Conservation (phyloP, 2,329 filamentous ascomycete genomes). For the Aureobasidium sp. region DNA sequence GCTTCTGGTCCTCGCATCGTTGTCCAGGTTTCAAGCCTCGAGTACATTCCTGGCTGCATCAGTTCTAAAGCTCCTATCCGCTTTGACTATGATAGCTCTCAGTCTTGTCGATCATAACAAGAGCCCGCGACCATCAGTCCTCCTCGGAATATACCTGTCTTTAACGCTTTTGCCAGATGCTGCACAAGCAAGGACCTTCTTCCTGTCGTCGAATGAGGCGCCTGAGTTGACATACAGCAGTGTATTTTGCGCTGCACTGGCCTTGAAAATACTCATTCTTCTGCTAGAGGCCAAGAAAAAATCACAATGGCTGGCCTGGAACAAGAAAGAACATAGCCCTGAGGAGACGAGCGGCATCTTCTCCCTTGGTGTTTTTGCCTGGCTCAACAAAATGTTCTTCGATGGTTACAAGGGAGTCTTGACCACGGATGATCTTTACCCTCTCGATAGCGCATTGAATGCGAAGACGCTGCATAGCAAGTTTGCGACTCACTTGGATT, state of each 20-base stretch:
- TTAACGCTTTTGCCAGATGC: neutral
- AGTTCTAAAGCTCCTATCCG: neutral
- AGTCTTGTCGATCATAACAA: neutral
- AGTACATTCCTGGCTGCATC: neutral
- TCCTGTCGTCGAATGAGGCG: neutral
- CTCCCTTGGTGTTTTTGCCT: neutral
- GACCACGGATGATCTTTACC: neutral
- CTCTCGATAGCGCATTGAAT: neutral
- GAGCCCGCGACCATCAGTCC: neutral
- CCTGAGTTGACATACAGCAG: neutral
- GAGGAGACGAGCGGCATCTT: neutral
- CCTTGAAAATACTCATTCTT: neutral
- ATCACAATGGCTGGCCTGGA: neutral
- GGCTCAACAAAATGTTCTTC: slow-evolving; percentile 2
- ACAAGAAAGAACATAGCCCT: neutral
- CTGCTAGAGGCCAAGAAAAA: neutral
- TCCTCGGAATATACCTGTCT: neutral
- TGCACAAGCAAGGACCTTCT: neutral
- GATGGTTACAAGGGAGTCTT: neutral
- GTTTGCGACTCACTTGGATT: neutral
- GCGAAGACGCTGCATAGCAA: neutral
- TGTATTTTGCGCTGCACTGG: neutral
- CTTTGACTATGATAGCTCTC: neutral
- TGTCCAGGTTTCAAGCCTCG: neutral
- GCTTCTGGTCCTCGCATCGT: neutral